Evolutionary conservation across 1,139 yeast species (phyloP), one percentile per base, ranked within the genome.

Genomic region (Entelexis paramagnoliae): DNA sequence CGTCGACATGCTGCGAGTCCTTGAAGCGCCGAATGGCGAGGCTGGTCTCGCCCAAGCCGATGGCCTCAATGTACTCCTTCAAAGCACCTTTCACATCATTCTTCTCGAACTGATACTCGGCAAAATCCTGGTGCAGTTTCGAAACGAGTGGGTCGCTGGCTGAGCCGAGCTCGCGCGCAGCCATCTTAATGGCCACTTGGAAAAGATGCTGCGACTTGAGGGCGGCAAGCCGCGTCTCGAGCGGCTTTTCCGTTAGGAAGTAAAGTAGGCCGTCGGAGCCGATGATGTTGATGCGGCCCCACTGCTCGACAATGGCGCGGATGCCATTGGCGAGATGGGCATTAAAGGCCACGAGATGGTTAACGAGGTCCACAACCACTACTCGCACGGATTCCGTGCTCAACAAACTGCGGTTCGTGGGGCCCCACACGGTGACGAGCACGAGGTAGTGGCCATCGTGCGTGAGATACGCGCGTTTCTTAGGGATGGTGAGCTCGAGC

Each of bases 1-100:
- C 77, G 13, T 73, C 70, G 4, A 86, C 81, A 58, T 84, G 84
- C 16, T 86, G 82, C n/a, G 88, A 80, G 55, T 88, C 95, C 58
- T 85, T 86, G 65, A 83, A 88, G 60, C 83, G 83, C 29, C 88
- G 78, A 33, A 91, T 85, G 6, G 88, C 78, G 57, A 80, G 83
- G 67, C 89, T 83, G 4, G 88, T 80, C 22, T 70, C 66, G 4
- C 71, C 75, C 4, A 73, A 64, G 17, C 71, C 71, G 17, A 78
- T 64, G 19, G 84, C 77, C 26, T 70, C 69, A 17, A 83, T 75
- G 61, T 80, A 91, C 56, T 83, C 81, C 22, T 75, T 72, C 58
- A 88, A 78, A 0, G 97, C 83, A 14, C 78, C 87, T 8, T 77
- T 79, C 49, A 70, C 77, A 46, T 82, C 81, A 38, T 77, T 83